Evolutionary conservation across 225 moss, liverwort and hornwort species (phyloP).

Genomic region (Climacium dendroides): DNA sequence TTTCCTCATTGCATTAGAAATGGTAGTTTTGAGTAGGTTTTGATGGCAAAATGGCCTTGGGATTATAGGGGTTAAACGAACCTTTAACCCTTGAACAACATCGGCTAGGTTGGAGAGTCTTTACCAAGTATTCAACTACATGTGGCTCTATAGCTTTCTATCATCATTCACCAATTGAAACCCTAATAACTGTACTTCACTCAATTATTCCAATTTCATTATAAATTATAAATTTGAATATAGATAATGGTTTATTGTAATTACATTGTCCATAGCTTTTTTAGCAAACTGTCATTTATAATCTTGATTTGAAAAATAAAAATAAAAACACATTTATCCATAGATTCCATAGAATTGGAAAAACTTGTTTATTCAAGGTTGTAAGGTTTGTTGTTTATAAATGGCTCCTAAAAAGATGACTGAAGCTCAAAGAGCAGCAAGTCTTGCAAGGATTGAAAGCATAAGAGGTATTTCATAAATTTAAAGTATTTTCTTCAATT

Average conservation of each 20-base stretch:
- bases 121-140: too few species aligned
- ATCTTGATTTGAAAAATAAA: background rate
- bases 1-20: too few species aligned
- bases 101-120: too few species aligned
- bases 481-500: background rate
- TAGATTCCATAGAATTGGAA: background rate
- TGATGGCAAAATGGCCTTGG: too few species aligned
- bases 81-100: too few species aligned
- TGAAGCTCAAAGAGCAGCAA: background rate
- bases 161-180: background rate
- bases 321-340: too few species aligned
- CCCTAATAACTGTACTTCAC: background rate
- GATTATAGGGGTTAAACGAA: too few species aligned
- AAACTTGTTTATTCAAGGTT: too few species aligned
- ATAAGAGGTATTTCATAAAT: background rate
- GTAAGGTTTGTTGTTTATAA: background rate
- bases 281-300: too few species aligned
- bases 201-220: too few species aligned
- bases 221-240: background rate
- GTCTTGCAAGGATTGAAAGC: slow-evolving; percentile 2
- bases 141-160: background rate
- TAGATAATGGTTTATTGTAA: too few species aligned
- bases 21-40: too few species aligned
- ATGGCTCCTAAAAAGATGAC: slow-evolving; percentile 6
- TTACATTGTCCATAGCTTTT: background rate